A percentile compares a stretch with the other conserved stretches of the same genome.
Evolutionary conservation across 352 stramenopile genomes (phyloP).

Genomic region (Pilasporangium apinafurcum): DNA sequence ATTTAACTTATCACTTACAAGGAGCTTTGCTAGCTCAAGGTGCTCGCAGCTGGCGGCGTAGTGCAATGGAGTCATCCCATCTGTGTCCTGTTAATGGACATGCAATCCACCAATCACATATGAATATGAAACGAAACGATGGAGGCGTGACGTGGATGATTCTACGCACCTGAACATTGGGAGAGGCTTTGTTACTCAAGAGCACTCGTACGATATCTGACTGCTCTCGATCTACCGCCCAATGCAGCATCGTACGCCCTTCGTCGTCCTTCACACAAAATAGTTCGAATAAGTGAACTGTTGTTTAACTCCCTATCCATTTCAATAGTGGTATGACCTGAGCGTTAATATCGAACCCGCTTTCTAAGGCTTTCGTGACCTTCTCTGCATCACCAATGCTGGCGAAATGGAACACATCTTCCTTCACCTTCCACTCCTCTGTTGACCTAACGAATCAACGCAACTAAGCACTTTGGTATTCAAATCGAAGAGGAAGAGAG

Average conservation of each 20-base stretch:
- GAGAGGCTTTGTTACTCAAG: constrained; percentile 39
- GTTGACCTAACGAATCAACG: constrained; percentile 27
- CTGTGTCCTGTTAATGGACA: constrained; percentile 37
- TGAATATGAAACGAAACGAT: not conserved
- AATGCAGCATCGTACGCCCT: constrained; percentile 78
- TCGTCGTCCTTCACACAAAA: constrained; percentile 76
- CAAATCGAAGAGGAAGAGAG: too few relatives aligned
- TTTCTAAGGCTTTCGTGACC: constrained; percentile 31
- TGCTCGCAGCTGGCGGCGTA: constrained; percentile 73
- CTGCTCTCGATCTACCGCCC: constrained; percentile 69
- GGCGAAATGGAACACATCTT: constrained; percentile 68
- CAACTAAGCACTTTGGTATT: not conserved
- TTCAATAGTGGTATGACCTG: constrained; percentile 19
- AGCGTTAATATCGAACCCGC: constrained; percentile 33
- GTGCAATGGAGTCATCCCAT: constrained; percentile 78
- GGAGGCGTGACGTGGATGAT: too few relatives aligned
- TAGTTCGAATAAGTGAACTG: too few relatives aligned
- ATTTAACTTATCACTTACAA: too few relatives aligned
- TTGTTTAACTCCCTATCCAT: too few relatives aligned
- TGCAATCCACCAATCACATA: not conserved
- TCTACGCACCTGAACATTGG: constrained; percentile 49
- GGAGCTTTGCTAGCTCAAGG: constrained; percentile 51
- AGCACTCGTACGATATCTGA: constrained; percentile 40
- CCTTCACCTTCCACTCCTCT: constrained; percentile 69
- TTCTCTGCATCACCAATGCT: constrained; percentile 57